These are phyloP conservation scores for Pilasporangium apinafurcum DNA, from an alignment of 352 stramenopile species.

Conservation along the genomic window DNA sequence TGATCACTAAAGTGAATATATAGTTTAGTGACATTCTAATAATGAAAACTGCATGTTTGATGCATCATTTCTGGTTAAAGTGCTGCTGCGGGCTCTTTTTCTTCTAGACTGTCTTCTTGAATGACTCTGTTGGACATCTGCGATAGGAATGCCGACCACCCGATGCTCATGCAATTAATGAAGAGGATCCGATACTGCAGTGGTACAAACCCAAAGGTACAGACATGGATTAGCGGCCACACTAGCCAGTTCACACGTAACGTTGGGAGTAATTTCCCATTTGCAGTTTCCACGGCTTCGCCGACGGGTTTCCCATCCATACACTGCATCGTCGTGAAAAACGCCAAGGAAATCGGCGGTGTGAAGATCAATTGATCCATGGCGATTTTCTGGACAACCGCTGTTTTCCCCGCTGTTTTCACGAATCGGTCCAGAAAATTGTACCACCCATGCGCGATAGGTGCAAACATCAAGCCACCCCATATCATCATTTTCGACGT, in stretches of 20 bases:
- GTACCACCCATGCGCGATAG: conserved; percentile 89
- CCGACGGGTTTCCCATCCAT: conserved; percentile 26
- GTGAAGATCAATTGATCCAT: conserved; percentile 41
- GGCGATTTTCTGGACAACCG: conserved; percentile 29
- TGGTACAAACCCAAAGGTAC: conserved; percentile 41
- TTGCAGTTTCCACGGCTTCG: conserved; percentile 25
- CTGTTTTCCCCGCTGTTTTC: conserved; percentile 12
- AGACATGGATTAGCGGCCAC: conserved; percentile 37
- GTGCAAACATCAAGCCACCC: conserved; percentile 79
- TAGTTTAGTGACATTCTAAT: too few species aligned
- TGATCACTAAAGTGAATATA: too few species aligned
- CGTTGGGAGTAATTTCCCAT: conserved; percentile 26
- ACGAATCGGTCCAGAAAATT: conserved; percentile 63
- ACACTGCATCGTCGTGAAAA: conserved; percentile 32
- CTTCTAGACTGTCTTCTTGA: too few species aligned
- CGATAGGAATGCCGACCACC: conserved; percentile 44
- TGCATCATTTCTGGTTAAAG: too few species aligned
- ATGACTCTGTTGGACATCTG: conserved; percentile 27
- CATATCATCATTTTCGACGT: conserved; percentile 77
- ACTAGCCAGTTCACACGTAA: conserved; percentile 37
- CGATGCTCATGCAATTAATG: conserved; percentile 42
- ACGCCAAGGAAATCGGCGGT: conserved; percentile 25
- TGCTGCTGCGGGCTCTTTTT: too few species aligned
- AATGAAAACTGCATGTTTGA: too few species aligned
- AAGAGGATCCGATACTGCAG: conserved; percentile 49